Conservation (phyloP, 176 grass and related monocot species). For the Luzula sylvatica region DNA sequence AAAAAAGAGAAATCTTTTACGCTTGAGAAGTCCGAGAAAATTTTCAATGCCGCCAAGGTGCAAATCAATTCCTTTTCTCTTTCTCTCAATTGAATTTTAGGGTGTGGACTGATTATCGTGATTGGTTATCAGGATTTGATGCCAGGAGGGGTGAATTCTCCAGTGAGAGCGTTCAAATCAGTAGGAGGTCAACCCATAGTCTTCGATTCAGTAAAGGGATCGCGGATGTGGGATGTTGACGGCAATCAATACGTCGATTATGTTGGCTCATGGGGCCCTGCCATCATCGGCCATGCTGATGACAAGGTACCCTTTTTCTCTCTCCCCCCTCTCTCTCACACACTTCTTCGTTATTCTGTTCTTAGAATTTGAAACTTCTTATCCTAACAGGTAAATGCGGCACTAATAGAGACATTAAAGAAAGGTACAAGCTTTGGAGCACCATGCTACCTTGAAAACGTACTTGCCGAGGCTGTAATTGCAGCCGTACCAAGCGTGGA, state of each 20-base stretch:
- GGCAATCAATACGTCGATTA: constrained; percentile 98
- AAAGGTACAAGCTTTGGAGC: constrained; percentile 99
- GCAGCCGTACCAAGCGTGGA: constrained; percentile 82
- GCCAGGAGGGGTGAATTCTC: constrained; percentile 97
- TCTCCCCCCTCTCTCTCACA: not conserved
- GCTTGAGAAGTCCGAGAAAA: constrained; percentile 71
- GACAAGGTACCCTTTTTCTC: constrained; percentile 39
- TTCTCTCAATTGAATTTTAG: not conserved
- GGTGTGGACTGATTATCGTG: constrained; percentile 18
- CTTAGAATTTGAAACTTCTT: not conserved
- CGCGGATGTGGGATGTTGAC: constrained; percentile 95
- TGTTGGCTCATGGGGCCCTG: constrained; percentile 99
- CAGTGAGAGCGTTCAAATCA: constrained; percentile 95
- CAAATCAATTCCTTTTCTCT: not conserved
- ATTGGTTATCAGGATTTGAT: constrained; percentile 62
- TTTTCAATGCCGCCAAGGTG: constrained; percentile 79
- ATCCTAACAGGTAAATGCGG: constrained; percentile 58
- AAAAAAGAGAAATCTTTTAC: constrained; percentile 42
- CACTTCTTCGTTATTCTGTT: not conserved
- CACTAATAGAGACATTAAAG: constrained; percentile 79
- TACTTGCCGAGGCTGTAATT: constrained; percentile 91
- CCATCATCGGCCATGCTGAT: constrained; percentile 95
- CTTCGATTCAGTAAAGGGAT: constrained; percentile 96
- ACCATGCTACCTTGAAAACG: constrained; percentile 77
- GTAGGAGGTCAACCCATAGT: constrained; percentile 90